A percentile compares a stretch with the other conserved stretches of the same genome.
Conservation (phyloP, 805 yeast species). For the Teunomyces cretensis region DNA sequence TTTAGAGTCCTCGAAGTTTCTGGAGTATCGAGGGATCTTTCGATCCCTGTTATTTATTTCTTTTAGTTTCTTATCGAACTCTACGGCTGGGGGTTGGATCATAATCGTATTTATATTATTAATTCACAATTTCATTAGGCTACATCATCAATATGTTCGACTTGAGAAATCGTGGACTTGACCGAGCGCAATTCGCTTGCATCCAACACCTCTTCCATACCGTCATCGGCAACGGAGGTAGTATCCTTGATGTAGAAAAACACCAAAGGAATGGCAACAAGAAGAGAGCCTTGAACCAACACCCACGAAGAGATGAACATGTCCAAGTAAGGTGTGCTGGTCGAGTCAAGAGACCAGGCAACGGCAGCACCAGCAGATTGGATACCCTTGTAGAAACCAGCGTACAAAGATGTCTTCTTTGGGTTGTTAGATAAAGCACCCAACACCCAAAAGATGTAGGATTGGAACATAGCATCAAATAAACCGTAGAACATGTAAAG, state of each 20-base stretch:
- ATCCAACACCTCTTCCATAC: conserved; percentile 8
- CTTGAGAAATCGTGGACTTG: neutral
- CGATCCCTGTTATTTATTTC: neutral
- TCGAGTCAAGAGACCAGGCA: conserved; percentile 57
- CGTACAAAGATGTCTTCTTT: conserved; percentile 53
- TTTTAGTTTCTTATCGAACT: neutral
- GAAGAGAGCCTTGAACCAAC: conserved; percentile 46
- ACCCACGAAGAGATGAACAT: conserved; percentile 51
- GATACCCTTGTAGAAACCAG: conserved; percentile 62
- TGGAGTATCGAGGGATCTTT: neutral
- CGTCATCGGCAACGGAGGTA: conserved; percentile 37
- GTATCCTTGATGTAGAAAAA: conserved; percentile 44
- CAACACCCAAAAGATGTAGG: conserved; percentile 56
- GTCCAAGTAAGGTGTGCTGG: conserved; percentile 32
- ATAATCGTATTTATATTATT: neutral
- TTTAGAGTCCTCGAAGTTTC: neutral
- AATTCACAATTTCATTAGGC: neutral
- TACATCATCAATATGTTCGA: neutral
- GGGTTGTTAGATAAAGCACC: conserved; percentile 61
- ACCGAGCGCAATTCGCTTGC: conserved; percentile 11
- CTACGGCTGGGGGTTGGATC: neutral
- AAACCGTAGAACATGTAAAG: conserved; percentile 62
- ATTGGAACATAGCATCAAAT: conserved; percentile 61
- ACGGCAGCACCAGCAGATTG: conserved; percentile 66
- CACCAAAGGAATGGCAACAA: conserved; percentile 50